These are phyloP conservation scores for Nannochloris sp. DNA, from an alignment of 139 green algal genomes.

Conservation along the genomic window DNA sequence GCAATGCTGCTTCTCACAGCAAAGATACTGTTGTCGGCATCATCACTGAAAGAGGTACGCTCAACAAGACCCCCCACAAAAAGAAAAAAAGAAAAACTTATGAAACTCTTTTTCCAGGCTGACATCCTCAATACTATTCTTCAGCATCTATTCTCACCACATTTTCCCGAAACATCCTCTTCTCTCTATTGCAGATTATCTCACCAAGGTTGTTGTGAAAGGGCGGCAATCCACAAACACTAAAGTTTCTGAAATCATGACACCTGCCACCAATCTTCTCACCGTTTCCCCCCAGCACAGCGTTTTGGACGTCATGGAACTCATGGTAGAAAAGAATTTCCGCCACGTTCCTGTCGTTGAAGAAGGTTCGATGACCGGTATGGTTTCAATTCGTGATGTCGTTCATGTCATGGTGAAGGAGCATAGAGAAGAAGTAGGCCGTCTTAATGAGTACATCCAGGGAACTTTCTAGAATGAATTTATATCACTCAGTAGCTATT, in stretches of 20 bases:
- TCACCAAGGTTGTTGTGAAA: conserved; percentile 52
- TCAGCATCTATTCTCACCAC: background rate
- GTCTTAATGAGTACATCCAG: conserved; percentile 54
- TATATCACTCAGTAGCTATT: too few relatives aligned
- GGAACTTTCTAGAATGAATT: conserved; percentile 34
- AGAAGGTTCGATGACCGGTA: conserved; percentile 39
- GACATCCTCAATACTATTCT: too few relatives aligned
- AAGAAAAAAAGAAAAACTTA: background rate
- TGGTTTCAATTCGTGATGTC: conserved; percentile 51
- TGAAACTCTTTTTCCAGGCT: background rate
- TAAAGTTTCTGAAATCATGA: conserved; percentile 47
- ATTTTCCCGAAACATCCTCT: background rate
- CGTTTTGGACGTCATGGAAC: conserved; percentile 46
- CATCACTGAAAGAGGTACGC: conserved; percentile 47
- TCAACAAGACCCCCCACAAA: background rate
- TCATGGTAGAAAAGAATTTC: conserved; percentile 55
- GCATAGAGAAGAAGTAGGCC: conserved; percentile 46
- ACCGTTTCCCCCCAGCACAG: conserved; percentile 39
- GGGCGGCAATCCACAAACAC: conserved; percentile 29
- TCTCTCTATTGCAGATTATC: conserved; percentile 36
- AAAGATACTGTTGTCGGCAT: conserved; percentile 48
- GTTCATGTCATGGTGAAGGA: conserved; percentile 47
- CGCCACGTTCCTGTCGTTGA: conserved; percentile 49
- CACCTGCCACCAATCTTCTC: conserved; percentile 20
- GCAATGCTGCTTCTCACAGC: background rate